Conservation (phyloP, 441 rosid species). For the Sinapis alba region DNA sequence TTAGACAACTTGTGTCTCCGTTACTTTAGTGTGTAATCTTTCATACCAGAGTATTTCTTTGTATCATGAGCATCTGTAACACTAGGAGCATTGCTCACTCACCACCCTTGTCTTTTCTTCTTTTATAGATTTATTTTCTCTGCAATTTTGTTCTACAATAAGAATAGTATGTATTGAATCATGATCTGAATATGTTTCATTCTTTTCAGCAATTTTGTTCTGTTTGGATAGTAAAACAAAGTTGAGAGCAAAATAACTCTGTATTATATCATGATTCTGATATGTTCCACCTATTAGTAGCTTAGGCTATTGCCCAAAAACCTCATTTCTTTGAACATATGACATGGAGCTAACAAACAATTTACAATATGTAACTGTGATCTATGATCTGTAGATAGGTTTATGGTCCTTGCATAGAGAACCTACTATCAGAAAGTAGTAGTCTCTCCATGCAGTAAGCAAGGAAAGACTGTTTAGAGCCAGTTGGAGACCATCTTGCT, state of each 20-base stretch:
- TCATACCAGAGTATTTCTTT: constrained; percentile 21
- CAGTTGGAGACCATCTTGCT: constrained; percentile 71
- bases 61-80: constrained; percentile 35
- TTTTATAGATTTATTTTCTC: constrained; percentile 15
- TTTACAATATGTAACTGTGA: constrained; percentile 34
- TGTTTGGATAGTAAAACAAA: neutral
- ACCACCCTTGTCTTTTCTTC: constrained; percentile 8
- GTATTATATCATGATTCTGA: constrained; percentile 7
- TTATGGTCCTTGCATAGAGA: constrained; percentile 7
- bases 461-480: constrained; percentile 40
- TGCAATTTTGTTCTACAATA: constrained; percentile 9
- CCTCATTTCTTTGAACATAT: constrained; percentile 22
- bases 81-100: constrained; percentile 35
- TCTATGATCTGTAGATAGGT: constrained; percentile 17
- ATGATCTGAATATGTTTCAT: neutral
- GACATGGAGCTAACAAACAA: constrained; percentile 12
- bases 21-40: constrained; percentile 26
- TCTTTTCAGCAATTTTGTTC: neutral
- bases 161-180: constrained; percentile 12
- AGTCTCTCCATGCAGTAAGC: neutral
- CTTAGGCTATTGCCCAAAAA: constrained; percentile 17
- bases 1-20: constrained; percentile 8
- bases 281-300: neutral
- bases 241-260: neutral
- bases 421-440: constrained; percentile 14